Conservation (phyloP, 2,329 filamentous ascomycete genomes). For the Pseudogymnoascus verrucosus region DNA sequence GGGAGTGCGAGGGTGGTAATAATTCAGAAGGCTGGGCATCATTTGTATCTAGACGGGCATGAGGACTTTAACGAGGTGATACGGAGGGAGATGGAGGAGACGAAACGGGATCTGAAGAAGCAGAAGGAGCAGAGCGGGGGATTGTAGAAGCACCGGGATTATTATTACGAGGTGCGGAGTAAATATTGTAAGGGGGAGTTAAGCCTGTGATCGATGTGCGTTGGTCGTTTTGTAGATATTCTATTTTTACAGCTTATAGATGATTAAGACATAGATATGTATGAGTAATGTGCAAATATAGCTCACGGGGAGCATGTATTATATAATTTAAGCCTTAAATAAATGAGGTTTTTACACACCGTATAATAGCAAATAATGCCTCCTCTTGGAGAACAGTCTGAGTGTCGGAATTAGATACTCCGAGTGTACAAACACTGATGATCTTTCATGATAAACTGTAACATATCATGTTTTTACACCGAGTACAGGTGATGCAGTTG, state of each 20-base stretch:
- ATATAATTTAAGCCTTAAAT: not conserved
- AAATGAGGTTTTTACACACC: not conserved
- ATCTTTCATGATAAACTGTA: not conserved
- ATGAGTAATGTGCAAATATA: not conserved
- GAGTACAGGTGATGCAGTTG: conserved; percentile 1
- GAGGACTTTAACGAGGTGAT: conserved; percentile 63
- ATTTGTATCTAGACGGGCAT: conserved; percentile 63
- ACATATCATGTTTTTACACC: not conserved
- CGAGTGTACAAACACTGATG: not conserved
- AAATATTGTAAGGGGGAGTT: not conserved
- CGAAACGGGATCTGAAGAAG: conserved; percentile 19
- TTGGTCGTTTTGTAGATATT: conserved; percentile 6
- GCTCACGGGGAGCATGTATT: too few species aligned
- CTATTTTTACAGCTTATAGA: not conserved
- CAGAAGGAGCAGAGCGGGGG: not conserved
- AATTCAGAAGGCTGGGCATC: conserved; percentile 63
- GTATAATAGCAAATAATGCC: not conserved
- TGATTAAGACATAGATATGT: conserved; percentile 3
- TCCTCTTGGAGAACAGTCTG: not conserved
- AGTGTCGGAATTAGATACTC: not conserved
- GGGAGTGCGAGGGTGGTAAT: conserved; percentile 77
- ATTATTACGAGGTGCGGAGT: not conserved
- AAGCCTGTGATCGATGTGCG: not conserved
- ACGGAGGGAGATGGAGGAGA: conserved; percentile 56
- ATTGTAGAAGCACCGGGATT: not conserved